Base-by-base conservation (phyloP, 1,284 basidiomycete species). In the Agroathelia rolfsii region DNA sequence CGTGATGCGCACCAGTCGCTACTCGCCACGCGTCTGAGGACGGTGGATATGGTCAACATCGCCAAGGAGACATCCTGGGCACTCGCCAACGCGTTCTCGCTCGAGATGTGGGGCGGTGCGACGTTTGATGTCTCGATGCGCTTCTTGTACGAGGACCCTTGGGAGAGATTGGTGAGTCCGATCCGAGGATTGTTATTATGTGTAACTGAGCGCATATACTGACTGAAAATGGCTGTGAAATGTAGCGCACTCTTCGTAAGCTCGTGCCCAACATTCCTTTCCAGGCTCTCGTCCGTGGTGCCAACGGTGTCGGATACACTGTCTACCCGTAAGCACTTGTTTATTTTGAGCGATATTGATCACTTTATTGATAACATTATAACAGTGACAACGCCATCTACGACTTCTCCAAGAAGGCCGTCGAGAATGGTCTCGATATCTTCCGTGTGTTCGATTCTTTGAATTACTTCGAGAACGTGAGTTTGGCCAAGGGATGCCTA, bases 81-180 rank as follows among this genome's bases (percentile, higher is more conserved):
- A 6, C 70, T 99, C 34, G 77, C 88, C 32, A 98, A 97, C 52
- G 88, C 95, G 13, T 99, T 92, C 68, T 86, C 86, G 53, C 62
- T 99, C 44, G 95, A 99, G 59, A 97, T 94, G 71, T 99, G 95
- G 95, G 95, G 95, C 53, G 95, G 95, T 45, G 95, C 95, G 29
- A 98, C 95, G 4, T 99, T 99, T 53, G 95, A 98, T 59, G 95
- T 99, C 30, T 86, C 95, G 20, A 97, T 98, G 94, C 82, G 94
- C 37, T 98, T 99, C 84, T 66, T 99, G 54, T 97, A 98, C 59
- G 95, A 99, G 60, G 95, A 99, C 62, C 95, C 95, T 49, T 99
- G 95, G 95, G 94, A 97, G 59, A 78, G 95, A 49, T 66, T 98
- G 64, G 84, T 86, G 43, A 29, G 75, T 64, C 37, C 42, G 30